Base-by-base conservation (phyloP, 176 grass and related monocot genomes). In the Juncus effusus region DNA sequence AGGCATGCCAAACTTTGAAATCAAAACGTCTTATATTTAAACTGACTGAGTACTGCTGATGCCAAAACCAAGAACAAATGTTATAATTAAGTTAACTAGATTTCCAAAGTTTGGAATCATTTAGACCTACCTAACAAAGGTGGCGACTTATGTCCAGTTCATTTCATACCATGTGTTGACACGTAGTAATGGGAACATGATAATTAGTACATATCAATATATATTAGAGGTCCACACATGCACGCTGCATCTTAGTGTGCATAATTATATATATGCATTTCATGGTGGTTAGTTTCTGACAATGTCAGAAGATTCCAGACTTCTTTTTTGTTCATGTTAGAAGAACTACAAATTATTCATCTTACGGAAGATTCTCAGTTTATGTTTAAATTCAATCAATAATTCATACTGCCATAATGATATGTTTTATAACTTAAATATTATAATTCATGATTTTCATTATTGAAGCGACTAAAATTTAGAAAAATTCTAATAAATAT, bases 141-240 rank as follows among this genome's bases (percentile, higher is more conserved):
- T 71, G 67, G 56, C 51, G 56, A 71, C 67, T 54, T 71, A 71
- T 57, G 54, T 1, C 42, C 38, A 51, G 14, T n/a, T 67, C 52
- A 9, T 16, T 70, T 54, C 40, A 56, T 57, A 16, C 67, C 36
- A 54, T 40, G 40, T 51, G 8, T 52, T 71, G 67, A 71, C 67
- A 71, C 67, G 51, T 59, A 40, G 13, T 38, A 55, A 44, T 71
- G 67, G 54, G 53, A 71, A 71, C 67, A 71, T 41, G 56, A 56
- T 47, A 56, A 16, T 37, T 41, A 58, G 53, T 14, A 59, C 47
- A 70, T 49, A n/a, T n/a, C n/a, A n/a, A n/a, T n/a, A 56, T 35
- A 56, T 53, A 39, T 4, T 56, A 70, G 66, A 70, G 51, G 66
- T 4, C 2, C 3, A 70, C 49, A 69, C 66, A 70, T 70, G 66